phyloP scores from a whole-genome alignment of 257 asterid species.

The Thymus quinquecostatus region DNA sequence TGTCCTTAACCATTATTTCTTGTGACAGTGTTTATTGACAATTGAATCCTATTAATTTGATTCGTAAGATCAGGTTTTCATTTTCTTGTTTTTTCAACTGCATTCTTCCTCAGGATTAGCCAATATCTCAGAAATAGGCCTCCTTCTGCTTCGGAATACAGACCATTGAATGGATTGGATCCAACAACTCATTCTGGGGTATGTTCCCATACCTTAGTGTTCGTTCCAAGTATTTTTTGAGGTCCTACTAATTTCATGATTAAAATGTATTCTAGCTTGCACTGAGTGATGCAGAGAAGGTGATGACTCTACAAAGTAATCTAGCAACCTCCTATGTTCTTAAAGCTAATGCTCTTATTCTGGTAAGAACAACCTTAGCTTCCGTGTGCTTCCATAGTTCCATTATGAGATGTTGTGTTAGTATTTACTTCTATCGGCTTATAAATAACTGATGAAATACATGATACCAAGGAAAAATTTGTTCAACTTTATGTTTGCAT shows the following conservation, averaged over 20 bases:
- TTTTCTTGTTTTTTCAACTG: conserved; percentile 12
- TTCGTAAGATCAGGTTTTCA: conserved; percentile 10
- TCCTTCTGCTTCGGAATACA: conserved; percentile 76
- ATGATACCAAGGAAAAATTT: background rate
- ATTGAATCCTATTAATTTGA: conserved; percentile 18
- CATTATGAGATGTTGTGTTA: conserved; percentile 6
- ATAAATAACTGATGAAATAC: conserved; percentile 12
- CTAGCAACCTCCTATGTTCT: conserved; percentile 60
- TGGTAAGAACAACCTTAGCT: conserved; percentile 59
- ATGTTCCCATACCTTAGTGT: conserved; percentile 15
- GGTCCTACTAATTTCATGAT: conserved; percentile 14
- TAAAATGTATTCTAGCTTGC: conserved; percentile 67
- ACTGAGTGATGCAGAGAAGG: conserved; percentile 88
- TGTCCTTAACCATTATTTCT: conserved; percentile 1
- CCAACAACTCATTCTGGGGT: conserved; percentile 97
- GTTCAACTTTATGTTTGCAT: background rate
- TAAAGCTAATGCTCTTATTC: conserved; percentile 86
- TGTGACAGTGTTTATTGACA: background rate
- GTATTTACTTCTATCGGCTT: conserved; percentile 18
- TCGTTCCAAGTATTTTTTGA: conserved; percentile 3
- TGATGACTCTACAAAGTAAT: conserved; percentile 54
- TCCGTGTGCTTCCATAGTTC: conserved; percentile 14
- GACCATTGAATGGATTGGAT: conserved; percentile 88
- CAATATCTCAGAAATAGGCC: conserved; percentile 77
- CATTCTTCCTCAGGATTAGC: conserved; percentile 55